Base-by-base conservation (phyloP, 2,329 filamentous ascomycete genomes). In the Scedosporium minutisporum region DNA sequence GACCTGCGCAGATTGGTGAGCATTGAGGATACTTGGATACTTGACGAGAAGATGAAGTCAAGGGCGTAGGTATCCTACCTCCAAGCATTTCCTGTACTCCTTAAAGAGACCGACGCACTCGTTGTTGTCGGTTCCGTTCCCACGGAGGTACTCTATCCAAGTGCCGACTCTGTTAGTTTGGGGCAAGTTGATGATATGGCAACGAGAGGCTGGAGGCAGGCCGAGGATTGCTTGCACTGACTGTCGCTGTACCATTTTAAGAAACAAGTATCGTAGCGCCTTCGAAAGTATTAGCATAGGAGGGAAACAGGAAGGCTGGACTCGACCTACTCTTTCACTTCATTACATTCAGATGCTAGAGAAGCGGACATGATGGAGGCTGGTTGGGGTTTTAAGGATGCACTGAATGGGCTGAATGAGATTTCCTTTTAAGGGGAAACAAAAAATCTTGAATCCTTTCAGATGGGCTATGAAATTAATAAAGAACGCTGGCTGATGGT, bases 171-270 rank as follows among this genome's bases (percentile, higher is more conserved):
- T 48, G 21, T 62, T 62, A 63, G 59, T 23, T 51, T 66, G 16
- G 65, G 64, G 63, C 63, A 61, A n/a, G 62, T 42, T 38, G 12
- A 27, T 25, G 38, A 6, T 23, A 23, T 23, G 41, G 10, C 25
- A 4, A 29, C 21, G 12, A n/a, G 23, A 25, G 25, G 14, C 6
- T 18, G 12, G 38, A 14, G 33, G 12, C 10, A 14, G 33, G 12
- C 10, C 9, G 33, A 12, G 33, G 10, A 38, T 4, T 38, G 33
- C 3, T n/a, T 18, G 44, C 3, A 62, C 55, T 38, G 88, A 97
- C 95, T 97, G 77, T 99, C 95, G 72, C 93, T 97, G 75, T 99
- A 99, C 95, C 95, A 99, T 77, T 96, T 97, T 66, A 99, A 79
- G 74, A 99, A 99, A 78, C 95, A 99, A 61, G 89, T 93, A 75